Percentiles rank a stretch among this genome's conserved stretches.
Evolutionary conservation across 352 stramenopile genomes (phyloP).

Genomic region (Globisporangium iwayamae): DNA sequence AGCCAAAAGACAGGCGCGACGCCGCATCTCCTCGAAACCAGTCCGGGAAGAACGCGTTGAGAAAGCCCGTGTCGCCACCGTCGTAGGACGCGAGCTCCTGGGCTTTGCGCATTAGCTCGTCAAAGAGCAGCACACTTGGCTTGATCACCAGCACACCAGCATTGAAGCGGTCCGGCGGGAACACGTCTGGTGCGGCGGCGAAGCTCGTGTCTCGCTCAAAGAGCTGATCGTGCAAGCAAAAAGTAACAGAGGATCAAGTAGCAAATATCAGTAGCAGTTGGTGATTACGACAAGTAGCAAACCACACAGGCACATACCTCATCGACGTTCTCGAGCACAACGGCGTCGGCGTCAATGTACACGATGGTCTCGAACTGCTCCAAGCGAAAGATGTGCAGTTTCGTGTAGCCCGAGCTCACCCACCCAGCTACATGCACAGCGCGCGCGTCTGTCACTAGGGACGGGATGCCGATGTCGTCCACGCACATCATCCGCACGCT

Average conservation of each 20-base stretch:
- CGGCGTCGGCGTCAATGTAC: conserved; percentile 82
- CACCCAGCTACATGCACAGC: conserved; percentile 30
- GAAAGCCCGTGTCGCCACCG: conserved; percentile 77
- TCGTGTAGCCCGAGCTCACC: conserved; percentile 44
- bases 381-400: conserved; percentile 52
- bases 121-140: conserved; percentile 40
- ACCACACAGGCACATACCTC: conserved; percentile 22
- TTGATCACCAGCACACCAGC: conserved; percentile 72
- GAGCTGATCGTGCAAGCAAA: conserved; percentile 14
- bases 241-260: background rate
- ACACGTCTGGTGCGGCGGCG: conserved; percentile 77
- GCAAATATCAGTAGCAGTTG: background rate
- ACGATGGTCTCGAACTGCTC: conserved; percentile 76
- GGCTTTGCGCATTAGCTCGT: conserved; percentile 46
- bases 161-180: conserved; percentile 86
- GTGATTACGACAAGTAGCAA: background rate
- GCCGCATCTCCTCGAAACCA: conserved; percentile 56
- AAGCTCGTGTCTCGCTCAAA: conserved; percentile 60
- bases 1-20: conserved; percentile 63
- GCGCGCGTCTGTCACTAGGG: background rate
- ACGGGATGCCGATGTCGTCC: conserved; percentile 27
- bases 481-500: conserved; percentile 20
- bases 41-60: conserved; percentile 80
- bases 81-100: conserved; percentile 59
- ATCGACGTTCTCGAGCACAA: conserved; percentile 73